These are phyloP conservation scores for Podospora tetraspora DNA, from an alignment of 495 filamentous ascomycete genomes.

Conservation along the genomic window DNA sequence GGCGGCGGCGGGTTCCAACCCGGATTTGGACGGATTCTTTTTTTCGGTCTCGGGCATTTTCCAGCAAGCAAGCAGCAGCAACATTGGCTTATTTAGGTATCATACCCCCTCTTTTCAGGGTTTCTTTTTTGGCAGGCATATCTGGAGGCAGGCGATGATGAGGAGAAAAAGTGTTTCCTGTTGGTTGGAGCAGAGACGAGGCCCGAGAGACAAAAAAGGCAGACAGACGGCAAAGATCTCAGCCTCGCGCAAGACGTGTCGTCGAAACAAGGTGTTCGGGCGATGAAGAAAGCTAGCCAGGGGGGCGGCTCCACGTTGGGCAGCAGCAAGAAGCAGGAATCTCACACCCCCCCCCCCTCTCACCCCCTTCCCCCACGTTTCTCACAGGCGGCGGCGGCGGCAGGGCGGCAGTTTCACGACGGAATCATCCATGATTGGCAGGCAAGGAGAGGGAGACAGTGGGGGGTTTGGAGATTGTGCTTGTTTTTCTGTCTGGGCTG, in stretches of 20 bases:
- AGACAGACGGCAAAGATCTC: not conserved
- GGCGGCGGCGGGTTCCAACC: not conserved
- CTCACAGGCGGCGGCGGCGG: slow-evolving; percentile 1
- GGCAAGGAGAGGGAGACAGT: slow-evolving; percentile 16
- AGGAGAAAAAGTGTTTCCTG: not conserved
- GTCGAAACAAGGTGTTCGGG: slow-evolving; percentile 22
- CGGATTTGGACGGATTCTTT: slow-evolving; percentile 1
- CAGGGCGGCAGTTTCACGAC: slow-evolving; percentile 35
- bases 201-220: not conserved
- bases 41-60: slow-evolving; percentile 6
- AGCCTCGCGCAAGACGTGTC: slow-evolving; percentile 29
- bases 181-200: not conserved
- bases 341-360: slow-evolving; percentile 21
- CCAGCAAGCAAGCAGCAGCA: not conserved
- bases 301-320: slow-evolving; percentile 8
- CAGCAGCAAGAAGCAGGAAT: slow-evolving; percentile 4
- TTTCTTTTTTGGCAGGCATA: not conserved
- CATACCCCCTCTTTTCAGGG: slow-evolving; percentile 12
- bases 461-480: slow-evolving; percentile 19
- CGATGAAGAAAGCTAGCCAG: slow-evolving; percentile 21
- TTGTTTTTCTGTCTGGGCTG: not conserved
- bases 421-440: slow-evolving; percentile 46
- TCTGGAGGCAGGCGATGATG: not conserved
- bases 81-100: slow-evolving; percentile 1
- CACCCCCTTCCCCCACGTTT: not conserved